Evolutionary conservation across 2,329 filamentous ascomycete species (phyloP).

Genomic region (Chaetothyriales sp.): DNA sequence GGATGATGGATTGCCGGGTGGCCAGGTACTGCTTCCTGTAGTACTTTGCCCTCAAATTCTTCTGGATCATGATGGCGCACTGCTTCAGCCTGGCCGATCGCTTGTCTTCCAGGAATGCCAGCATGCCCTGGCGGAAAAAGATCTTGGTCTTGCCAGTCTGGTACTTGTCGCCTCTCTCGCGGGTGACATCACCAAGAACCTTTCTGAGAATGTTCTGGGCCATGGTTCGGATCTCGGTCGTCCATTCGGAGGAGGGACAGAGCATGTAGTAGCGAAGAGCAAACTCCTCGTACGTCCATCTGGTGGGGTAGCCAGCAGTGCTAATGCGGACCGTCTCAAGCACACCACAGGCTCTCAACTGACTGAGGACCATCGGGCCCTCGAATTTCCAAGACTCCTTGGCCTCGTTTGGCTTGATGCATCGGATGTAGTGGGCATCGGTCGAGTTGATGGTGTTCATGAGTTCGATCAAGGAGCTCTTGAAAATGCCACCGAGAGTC

Average conservation of each 20-base stretch:
- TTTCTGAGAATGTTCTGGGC: slow-evolving; percentile 81
- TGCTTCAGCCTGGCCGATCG: slow-evolving; percentile 80
- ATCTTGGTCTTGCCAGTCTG: slow-evolving; percentile 97
- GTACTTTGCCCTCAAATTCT: slow-evolving; percentile 91
- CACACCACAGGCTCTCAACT: slow-evolving; percentile 94
- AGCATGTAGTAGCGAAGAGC: slow-evolving; percentile 97
- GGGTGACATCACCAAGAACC: slow-evolving; percentile 64
- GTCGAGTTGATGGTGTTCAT: slow-evolving; percentile 97
- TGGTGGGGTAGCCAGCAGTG: slow-evolving; percentile 88
- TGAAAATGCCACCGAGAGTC: slow-evolving; percentile 95
- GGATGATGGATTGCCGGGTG: slow-evolving; percentile 64
- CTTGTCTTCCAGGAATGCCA: slow-evolving; percentile 90
- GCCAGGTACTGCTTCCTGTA: slow-evolving; percentile 84
- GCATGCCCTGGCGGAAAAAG: slow-evolving; percentile 98
- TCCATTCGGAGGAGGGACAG: slow-evolving; percentile 78
- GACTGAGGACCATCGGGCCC: slow-evolving; percentile 94
- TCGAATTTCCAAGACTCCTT: slow-evolving; percentile 98
- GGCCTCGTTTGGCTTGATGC: slow-evolving; percentile 95
- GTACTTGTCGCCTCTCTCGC: slow-evolving; percentile 75
- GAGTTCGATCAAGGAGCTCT: slow-evolving; percentile 90
- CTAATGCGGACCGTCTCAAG: slow-evolving; percentile 96
- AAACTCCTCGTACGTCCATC: slow-evolving; percentile 99
- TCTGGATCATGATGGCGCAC: slow-evolving; percentile 94
- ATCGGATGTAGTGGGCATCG: slow-evolving; percentile 96
- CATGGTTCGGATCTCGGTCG: slow-evolving; percentile 84